Conservation (phyloP, 225 moss, liverwort and hornwort genomes). For the Rhytidiadelphus loreus region DNA sequence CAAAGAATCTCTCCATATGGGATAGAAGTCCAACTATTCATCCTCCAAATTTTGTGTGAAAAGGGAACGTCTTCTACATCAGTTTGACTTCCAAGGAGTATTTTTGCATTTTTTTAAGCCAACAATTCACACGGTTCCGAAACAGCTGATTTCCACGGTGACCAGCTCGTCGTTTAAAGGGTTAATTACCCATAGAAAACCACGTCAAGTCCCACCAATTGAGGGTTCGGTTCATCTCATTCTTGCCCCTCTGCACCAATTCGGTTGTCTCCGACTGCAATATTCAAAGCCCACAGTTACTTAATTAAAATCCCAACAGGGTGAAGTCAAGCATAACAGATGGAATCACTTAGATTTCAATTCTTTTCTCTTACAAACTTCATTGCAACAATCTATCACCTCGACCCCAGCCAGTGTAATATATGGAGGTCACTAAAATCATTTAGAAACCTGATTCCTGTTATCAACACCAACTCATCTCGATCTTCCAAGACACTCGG, state of each 20-base stretch:
- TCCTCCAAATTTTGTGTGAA: too few relatives aligned
- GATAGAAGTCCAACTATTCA: too few relatives aligned
- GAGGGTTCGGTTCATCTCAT: neutral
- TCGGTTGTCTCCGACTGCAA: neutral
- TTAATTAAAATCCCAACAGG: neutral
- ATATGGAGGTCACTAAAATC: neutral
- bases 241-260: neutral
- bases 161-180: too few relatives aligned
- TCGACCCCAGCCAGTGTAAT: neutral
- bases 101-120: too few relatives aligned
- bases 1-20: too few relatives aligned
- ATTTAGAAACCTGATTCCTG: too few relatives aligned
- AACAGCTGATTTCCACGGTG: too few relatives aligned
- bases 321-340: neutral
- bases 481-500: neutral
- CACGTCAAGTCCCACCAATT: neutral
- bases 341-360: neutral
- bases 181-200: neutral
- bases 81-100: too few relatives aligned
- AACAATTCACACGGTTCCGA: too few relatives aligned
- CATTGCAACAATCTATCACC: neutral
- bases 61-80: too few relatives aligned
- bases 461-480: neutral
- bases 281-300: neutral
- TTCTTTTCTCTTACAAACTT: neutral